A percentile compares a stretch with the other conserved stretches of the same genome.
phyloP scores from a whole-genome alignment of 805 yeast species.

The Starmera dryadoides region DNA sequence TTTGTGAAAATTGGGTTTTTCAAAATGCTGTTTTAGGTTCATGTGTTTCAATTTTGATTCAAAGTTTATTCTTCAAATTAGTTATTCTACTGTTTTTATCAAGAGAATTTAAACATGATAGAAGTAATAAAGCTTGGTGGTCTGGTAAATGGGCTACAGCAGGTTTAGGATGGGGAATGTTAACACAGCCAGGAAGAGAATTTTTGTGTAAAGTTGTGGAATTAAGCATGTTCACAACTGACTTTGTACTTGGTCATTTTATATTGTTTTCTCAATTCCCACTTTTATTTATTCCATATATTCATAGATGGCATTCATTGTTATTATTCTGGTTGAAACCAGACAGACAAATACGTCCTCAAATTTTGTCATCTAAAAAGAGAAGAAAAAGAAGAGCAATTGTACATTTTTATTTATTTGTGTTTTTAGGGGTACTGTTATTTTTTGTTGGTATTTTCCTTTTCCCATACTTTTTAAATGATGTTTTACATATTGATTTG shows the following conservation, averaged over 20 bases:
- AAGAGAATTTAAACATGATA: conserved; percentile 48
- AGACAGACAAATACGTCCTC: conserved; percentile 38
- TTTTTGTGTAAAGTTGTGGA: conserved; percentile 50
- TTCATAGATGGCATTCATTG: conserved; percentile 51
- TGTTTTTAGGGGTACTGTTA: conserved; percentile 26
- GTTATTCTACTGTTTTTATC: conserved; percentile 39
- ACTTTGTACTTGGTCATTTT: conserved; percentile 45
- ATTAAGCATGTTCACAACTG: conserved; percentile 48
- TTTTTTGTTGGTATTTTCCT: conserved; percentile 27
- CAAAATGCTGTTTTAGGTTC: conserved; percentile 49
- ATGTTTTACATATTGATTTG: conserved; percentile 31
- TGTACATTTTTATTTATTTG: conserved; percentile 25
- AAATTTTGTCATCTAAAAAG: conserved; percentile 35
- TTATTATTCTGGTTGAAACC: conserved; percentile 57
- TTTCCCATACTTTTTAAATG: conserved; percentile 30
- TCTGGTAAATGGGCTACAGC: conserved; percentile 58
- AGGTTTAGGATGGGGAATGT: conserved; percentile 44
- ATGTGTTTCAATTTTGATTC: conserved; percentile 37
- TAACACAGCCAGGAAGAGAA: conserved; percentile 54
- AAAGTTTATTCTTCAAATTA: conserved; percentile 41
- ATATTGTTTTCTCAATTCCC: conserved; percentile 47
- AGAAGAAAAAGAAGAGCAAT: conserved; percentile 30
- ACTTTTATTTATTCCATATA: conserved; percentile 45
- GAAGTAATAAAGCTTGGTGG: conserved; percentile 62
- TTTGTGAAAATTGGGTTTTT: conserved; percentile 50